Conservation (phyloP, 148 eudicot genomes). For the Nepenthes mirabilis region DNA sequence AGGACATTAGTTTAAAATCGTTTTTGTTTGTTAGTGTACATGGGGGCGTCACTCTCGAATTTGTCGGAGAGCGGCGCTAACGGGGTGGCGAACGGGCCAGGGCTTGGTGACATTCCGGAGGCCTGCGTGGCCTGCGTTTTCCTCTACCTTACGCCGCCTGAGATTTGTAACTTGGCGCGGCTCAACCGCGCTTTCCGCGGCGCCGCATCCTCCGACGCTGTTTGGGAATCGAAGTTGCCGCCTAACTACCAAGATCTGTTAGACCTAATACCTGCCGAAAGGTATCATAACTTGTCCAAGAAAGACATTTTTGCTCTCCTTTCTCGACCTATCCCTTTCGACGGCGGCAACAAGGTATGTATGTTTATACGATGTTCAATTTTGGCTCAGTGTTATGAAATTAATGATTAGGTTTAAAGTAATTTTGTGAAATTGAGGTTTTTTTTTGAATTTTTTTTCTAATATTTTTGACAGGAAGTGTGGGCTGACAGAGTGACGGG, state of each 20-base stretch:
- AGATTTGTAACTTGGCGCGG: conserved; percentile 81
- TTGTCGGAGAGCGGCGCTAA: conserved; percentile 31
- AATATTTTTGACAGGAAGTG: conserved; percentile 43
- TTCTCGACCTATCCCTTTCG: conserved; percentile 45
- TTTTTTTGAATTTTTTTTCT: conserved; percentile 5
- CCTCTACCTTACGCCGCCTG: conserved; percentile 68
- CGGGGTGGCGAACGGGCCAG: conserved; percentile 19
- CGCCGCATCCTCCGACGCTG: conserved; percentile 81
- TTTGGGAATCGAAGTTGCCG: conserved; percentile 78
- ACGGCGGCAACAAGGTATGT: conserved; percentile 52
- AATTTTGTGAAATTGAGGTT: conserved; percentile 1
- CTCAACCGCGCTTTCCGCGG: conserved; percentile 88
- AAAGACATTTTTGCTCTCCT: conserved; percentile 68
- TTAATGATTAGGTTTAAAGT: not conserved
- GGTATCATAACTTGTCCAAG: conserved; percentile 25
- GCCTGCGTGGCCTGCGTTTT: conserved; percentile 88
- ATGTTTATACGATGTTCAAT: conserved; percentile 1
- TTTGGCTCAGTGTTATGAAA: not conserved
- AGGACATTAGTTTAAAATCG: no score
- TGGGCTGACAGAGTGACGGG: conserved; percentile 89
- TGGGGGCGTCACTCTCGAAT: conserved; percentile 72
- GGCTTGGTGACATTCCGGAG: conserved; percentile 89
- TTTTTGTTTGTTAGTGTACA: not conserved
- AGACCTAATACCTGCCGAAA: conserved; percentile 30
- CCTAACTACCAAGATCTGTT: conserved; percentile 49